Conservation (phyloP, 108 stramenopile genomes). For the Schizochytrium sp. region DNA sequence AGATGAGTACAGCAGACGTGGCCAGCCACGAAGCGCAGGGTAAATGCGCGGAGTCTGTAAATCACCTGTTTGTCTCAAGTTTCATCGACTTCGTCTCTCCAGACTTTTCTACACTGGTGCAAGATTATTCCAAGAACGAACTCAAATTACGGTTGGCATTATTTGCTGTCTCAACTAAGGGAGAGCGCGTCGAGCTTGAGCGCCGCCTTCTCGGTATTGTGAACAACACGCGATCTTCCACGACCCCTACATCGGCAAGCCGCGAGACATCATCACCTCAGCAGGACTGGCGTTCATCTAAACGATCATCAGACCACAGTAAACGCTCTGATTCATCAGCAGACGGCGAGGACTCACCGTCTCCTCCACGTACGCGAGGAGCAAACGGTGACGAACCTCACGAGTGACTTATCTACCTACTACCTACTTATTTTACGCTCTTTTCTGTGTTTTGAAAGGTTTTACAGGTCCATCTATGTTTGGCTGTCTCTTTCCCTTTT, state of each 20-base stretch:
- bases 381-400: too few relatives aligned
- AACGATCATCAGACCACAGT: neutral
- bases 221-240: neutral
- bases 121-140: neutral
- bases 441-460: too few relatives aligned
- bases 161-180: conserved; percentile 6
- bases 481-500: too few relatives aligned
- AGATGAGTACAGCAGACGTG: conserved; percentile 36
- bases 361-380: neutral
- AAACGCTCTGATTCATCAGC: neutral
- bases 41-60: neutral
- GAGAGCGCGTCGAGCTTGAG: neutral
- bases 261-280: neutral
- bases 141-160: neutral
- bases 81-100: conserved; percentile 42
- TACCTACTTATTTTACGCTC: too few relatives aligned
- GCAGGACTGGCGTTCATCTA: conserved; percentile 5
- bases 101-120: neutral
- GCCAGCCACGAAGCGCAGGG: neutral
- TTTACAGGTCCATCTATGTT: too few relatives aligned
- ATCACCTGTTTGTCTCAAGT: conserved; percentile 24
- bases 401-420: too few relatives aligned
- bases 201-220: neutral
- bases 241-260: conserved; percentile 1
- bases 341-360: neutral